Evolutionary conservation across 2,329 filamentous ascomycete species (phyloP).

Genomic region (Cercospora sesami): DNA sequence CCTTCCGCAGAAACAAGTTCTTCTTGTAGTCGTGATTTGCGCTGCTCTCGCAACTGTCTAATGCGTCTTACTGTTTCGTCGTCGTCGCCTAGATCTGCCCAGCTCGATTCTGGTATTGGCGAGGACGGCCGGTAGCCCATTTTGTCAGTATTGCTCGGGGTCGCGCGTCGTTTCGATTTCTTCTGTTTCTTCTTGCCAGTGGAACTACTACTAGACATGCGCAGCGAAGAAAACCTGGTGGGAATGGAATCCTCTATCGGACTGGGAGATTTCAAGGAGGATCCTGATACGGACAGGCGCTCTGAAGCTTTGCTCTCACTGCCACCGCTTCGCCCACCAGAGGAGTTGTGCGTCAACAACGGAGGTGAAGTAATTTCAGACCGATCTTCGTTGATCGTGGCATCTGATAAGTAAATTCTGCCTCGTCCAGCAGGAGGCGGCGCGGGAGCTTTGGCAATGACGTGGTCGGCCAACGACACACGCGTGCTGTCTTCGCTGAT

Average conservation of each 20-base stretch:
- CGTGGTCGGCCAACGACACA: constrained; percentile 31
- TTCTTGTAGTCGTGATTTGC: constrained; percentile 55
- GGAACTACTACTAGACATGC: constrained; percentile 38
- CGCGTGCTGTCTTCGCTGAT: constrained; percentile 8
- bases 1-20: constrained; percentile 32
- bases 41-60: constrained; percentile 58
- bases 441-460: constrained; percentile 35
- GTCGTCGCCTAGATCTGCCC: constrained; percentile 42
- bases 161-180: constrained; percentile 29
- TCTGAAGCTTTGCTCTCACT: constrained; percentile 17
- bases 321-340: constrained; percentile 14
- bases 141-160: constrained; percentile 22
- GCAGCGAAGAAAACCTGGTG: constrained; percentile 38
- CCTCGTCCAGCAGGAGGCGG: constrained; percentile 44
- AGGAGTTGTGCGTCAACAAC: constrained; percentile 6
- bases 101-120: constrained; percentile 37
- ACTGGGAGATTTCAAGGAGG: constrained; percentile 28
- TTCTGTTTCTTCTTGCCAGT: constrained; percentile 32
- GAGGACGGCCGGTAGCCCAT: constrained; percentile 26
- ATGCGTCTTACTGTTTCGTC: constrained; percentile 60
- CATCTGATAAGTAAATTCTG: constrained; percentile 33
- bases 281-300: constrained; percentile 20
- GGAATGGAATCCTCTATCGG: constrained; percentile 39
- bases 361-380: constrained; percentile 24
- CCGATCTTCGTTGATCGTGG: constrained; percentile 26